Evolutionary conservation across 495 filamentous ascomycete species (phyloP).

Genomic region (Penicillium angulare): DNA sequence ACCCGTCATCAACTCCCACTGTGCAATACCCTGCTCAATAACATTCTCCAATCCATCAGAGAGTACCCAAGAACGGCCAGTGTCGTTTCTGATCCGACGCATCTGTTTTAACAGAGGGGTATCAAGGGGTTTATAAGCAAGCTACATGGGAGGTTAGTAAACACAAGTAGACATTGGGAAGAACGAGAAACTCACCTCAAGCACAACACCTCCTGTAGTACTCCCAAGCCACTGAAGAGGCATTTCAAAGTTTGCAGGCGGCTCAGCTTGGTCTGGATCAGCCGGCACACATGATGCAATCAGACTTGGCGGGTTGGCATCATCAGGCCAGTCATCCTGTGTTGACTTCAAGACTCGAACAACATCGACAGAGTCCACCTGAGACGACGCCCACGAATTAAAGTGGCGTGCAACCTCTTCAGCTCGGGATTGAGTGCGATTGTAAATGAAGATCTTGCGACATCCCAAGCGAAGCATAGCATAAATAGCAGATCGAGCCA

Average conservation of each 20-base stretch:
- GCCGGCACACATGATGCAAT: constrained; percentile 76
- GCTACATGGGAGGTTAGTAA: constrained; percentile 35
- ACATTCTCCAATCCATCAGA: constrained; percentile 81
- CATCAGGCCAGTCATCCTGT: constrained; percentile 63
- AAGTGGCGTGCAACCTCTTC: constrained; percentile 70
- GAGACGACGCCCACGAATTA: constrained; percentile 55
- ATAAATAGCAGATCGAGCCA: constrained; percentile 78
- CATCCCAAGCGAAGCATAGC: constrained; percentile 77
- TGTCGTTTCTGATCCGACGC: constrained; percentile 54
- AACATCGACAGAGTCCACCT: constrained; percentile 45
- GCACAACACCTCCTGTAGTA: constrained; percentile 75
- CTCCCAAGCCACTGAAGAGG: constrained; percentile 72
- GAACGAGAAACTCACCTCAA: constrained; percentile 53
- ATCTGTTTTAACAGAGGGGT: constrained; percentile 71
- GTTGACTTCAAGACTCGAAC: constrained; percentile 60
- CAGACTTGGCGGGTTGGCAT: constrained; percentile 66
- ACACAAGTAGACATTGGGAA: not conserved
- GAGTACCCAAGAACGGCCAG: constrained; percentile 67
- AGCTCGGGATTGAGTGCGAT: constrained; percentile 62
- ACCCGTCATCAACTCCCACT: constrained; percentile 83
- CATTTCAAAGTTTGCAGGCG: constrained; percentile 72
- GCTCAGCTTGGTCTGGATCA: constrained; percentile 57
- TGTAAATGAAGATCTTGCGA: constrained; percentile 75
- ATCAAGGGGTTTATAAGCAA: constrained; percentile 71
- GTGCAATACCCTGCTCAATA: constrained; percentile 77